Base-by-base conservation (phyloP, 73 alveolate genomes). In the Durusdinium trenchii region DNA sequence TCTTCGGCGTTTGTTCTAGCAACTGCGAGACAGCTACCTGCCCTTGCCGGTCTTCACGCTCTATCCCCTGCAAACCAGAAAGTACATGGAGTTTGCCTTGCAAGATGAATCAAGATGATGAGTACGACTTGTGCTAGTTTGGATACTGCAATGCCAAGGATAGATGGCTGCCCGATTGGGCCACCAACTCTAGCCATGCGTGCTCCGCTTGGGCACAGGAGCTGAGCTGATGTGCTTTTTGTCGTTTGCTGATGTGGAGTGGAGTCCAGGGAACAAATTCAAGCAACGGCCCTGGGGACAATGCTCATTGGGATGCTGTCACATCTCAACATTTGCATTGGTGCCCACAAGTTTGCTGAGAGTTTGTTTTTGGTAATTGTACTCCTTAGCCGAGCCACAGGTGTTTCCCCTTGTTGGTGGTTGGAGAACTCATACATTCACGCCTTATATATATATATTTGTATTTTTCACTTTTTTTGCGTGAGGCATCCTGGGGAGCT, bases 171-270 rank as follows among this genome's bases (percentile, higher is more conserved):
- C 94, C 94, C 9, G 23, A 50, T 6, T 83, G 94, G 94, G 94
- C 94, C 1, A 51, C 51, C 42, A 51, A 83, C n/a, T 28, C 94
- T 75, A 83, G 40, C 3, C 54, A 83, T 7, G 94, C 94, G 28
- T 83, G 94, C 30, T 83, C 94, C 94, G 50, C 75, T 1, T 83
- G 94, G 94, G 73, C 94, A n/a, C 23, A 83, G 94, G 94, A 5
- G 50, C 48, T 35, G 67, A 5, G n/a, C 36, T 79, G 48, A 46
- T 14, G 90, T 20, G 14, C 40, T 32, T 23, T 73, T 48, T 10
- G 51, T 73, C 84, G 52, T 3, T n/a, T n/a, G n/a, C n/a, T n/a
- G 84, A 73, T n/a, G 84, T 48, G 9, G 51, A 40, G 73, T 23
- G 12, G 69, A 23, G 23, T 57, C 12, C 69, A 57, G 12, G 69